These are phyloP conservation scores for Lyophyllum shimeji DNA, from an alignment of 768 basidiomycete species.

Conservation along the genomic window DNA sequence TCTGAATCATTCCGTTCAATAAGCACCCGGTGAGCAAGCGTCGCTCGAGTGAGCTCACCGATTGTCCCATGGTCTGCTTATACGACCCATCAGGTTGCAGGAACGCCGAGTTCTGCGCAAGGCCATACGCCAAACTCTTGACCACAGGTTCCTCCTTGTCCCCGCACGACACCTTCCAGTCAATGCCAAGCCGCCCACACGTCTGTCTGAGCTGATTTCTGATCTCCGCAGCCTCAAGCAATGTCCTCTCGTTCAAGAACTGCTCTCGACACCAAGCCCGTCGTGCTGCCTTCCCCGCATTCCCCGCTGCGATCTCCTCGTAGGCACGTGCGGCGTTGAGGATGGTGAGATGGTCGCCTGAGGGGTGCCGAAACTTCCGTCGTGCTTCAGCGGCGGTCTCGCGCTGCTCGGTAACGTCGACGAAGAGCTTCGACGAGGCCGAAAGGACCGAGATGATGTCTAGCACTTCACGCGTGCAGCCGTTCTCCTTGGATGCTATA, in stretches of 20 bases:
- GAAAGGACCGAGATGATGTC: slow-evolving; percentile 85
- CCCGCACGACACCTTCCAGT: slow-evolving; percentile 57
- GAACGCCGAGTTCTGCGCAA: slow-evolving; percentile 82
- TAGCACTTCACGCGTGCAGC: slow-evolving; percentile 77
- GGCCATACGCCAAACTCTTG: slow-evolving; percentile 69
- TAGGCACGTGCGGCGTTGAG: slow-evolving; percentile 86
- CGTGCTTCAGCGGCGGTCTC: slow-evolving; percentile 71
- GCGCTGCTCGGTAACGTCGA: slow-evolving; percentile 74
- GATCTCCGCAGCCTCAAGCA: slow-evolving; percentile 78
- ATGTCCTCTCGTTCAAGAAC: slow-evolving; percentile 78
- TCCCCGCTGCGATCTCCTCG: slow-evolving; percentile 54
- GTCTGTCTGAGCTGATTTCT: slow-evolving; percentile 72
- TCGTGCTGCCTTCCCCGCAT: slow-evolving; percentile 45
- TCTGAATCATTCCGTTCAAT: slow-evolving; percentile 28
- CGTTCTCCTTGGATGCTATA: slow-evolving; percentile 70
- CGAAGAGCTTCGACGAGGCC: slow-evolving; percentile 76
- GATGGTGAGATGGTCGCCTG: slow-evolving; percentile 90
- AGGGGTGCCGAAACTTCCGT: slow-evolving; percentile 74
- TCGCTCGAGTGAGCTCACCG: slow-evolving; percentile 37
- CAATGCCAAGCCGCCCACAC: slow-evolving; percentile 59
- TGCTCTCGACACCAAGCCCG: slow-evolving; percentile 84
- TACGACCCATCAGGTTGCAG: slow-evolving; percentile 86
- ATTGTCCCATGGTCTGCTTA: slow-evolving; percentile 75
- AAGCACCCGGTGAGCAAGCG: neutral
- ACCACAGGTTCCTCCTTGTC: slow-evolving; percentile 71